Conservation (phyloP, 768 basidiomycete species). For the Atractiella rhizophila region DNA sequence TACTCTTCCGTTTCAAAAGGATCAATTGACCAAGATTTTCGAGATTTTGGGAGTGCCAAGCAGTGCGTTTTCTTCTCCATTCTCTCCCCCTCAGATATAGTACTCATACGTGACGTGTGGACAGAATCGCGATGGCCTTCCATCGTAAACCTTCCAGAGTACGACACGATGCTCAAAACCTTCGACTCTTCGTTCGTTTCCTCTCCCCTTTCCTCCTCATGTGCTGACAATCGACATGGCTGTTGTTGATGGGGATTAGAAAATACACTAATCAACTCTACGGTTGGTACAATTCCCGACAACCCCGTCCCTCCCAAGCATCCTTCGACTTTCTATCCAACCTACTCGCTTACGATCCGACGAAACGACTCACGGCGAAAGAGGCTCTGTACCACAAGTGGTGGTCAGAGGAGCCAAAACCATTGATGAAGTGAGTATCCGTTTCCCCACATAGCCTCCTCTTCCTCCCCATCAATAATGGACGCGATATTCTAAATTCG, state of each 20-base stretch:
- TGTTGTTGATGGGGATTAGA: constrained; percentile 11
- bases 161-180: constrained; percentile 1
- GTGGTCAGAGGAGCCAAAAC: constrained; percentile 74
- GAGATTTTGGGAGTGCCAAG: constrained; percentile 77
- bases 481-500: background rate
- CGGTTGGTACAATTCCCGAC: constrained; percentile 37
- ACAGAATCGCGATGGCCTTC: constrained; percentile 75
- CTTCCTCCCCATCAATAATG: background rate
- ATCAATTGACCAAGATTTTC: constrained; percentile 85
- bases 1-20: constrained; percentile 83
- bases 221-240: background rate
- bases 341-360: constrained; percentile 76
- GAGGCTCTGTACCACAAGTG: constrained; percentile 63
- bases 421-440: constrained; percentile 50
- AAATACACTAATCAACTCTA: constrained; percentile 37
- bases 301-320: constrained; percentile 29
- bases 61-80: constrained; percentile 19
- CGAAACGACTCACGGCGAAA: constrained; percentile 52
- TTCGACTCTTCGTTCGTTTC: constrained; percentile 1
- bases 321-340: constrained; percentile 64
- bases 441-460: constrained; percentile 1
- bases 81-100: background rate
- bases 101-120: too few relatives aligned
- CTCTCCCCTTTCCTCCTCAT: background rate
- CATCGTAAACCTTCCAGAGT: constrained; percentile 23